Conservation (phyloP, 2,329 filamentous ascomycete genomes). For the Fusarium succisae region DNA sequence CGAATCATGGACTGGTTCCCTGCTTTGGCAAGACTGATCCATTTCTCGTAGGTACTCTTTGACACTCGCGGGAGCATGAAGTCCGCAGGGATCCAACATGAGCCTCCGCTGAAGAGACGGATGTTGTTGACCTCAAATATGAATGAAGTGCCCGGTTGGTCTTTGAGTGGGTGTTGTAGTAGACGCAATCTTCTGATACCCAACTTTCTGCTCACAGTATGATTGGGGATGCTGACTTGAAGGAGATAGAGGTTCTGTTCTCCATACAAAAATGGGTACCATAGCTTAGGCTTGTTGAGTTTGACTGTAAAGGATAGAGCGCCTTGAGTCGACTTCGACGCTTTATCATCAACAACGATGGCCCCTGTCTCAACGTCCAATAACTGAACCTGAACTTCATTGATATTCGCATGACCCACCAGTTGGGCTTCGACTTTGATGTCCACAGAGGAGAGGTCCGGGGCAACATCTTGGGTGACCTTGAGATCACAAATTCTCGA, state of each 20-base stretch:
- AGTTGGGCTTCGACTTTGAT: background rate
- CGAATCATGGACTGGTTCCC: constrained; percentile 4
- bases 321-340: rapidly evolving
- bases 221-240: rapidly evolving
- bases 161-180: background rate
- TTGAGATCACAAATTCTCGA: background rate
- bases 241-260: background rate
- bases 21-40: background rate
- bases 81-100: background rate
- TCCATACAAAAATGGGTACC: constrained; percentile 3
- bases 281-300: background rate
- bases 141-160: background rate
- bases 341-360: background rate
- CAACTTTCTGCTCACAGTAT: background rate
- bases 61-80: background rate
- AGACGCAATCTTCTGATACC: background rate
- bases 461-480: background rate
- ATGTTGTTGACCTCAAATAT: constrained; percentile 11
- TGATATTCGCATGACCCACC: rapidly evolving
- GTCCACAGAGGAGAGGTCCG: background rate
- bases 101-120: background rate
- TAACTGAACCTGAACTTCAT: background rate
- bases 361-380: background rate
- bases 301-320: background rate
- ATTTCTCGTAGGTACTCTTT: background rate